Conservation (phyloP, 768 basidiomycete species). For the Leccinum ochraceum region DNA sequence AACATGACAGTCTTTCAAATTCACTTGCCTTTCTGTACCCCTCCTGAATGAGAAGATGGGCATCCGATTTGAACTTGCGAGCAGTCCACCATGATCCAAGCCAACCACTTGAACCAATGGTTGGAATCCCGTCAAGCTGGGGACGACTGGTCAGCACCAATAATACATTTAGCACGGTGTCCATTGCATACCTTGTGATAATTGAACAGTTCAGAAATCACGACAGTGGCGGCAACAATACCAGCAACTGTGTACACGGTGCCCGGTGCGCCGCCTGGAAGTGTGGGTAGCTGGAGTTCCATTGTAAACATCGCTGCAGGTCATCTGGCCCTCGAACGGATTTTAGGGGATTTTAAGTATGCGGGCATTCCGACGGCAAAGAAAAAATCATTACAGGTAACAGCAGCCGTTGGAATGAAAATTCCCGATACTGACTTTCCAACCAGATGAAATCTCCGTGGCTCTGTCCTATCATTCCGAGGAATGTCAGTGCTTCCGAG, state of each 20-base stretch:
- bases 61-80: too few relatives aligned
- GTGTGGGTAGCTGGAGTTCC: neutral
- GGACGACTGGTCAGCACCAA: neutral
- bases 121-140: slow-evolving; percentile 34
- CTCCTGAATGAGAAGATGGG: slow-evolving; percentile 26
- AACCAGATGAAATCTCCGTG: too few relatives aligned
- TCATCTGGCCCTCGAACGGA: too few relatives aligned
- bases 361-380: too few relatives aligned
- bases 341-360: too few relatives aligned
- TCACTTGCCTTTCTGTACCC: slow-evolving; percentile 7
- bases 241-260: slow-evolving; percentile 10
- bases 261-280: slow-evolving; percentile 1
- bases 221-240: slow-evolving; percentile 6
- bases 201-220: slow-evolving; percentile 4
- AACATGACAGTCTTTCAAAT: neutral
- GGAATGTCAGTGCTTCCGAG: too few relatives aligned
- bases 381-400: too few relatives aligned
- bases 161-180: neutral
- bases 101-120: slow-evolving; percentile 10
- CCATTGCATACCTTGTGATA: too few relatives aligned
- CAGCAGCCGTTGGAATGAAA: too few relatives aligned
- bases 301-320: slow-evolving; percentile 1
- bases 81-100: too few relatives aligned
- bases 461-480: too few relatives aligned
- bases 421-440: too few relatives aligned